A percentile compares a stretch with the other conserved stretches of the same genome.
Evolutionary conservation across 192 early-diverging fungal genomes (phyloP).

Genomic region (Umbelopsis sp.): DNA sequence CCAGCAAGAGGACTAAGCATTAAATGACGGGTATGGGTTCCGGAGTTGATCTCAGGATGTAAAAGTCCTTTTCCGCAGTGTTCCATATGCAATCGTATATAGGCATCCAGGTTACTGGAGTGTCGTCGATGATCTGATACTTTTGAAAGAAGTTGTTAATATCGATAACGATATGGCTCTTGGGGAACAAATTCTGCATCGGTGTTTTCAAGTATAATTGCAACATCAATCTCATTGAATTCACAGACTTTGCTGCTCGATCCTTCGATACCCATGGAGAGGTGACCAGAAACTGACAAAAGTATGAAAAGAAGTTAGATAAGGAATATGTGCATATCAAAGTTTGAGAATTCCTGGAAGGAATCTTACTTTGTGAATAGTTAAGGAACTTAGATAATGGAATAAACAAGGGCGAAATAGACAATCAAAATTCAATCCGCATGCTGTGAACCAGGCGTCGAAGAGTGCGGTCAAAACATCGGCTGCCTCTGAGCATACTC

Average conservation of each 20-base stretch:
- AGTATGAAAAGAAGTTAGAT: not conserved
- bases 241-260: conserved; percentile 1
- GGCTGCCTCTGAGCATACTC: conserved; percentile 1
- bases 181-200: conserved; percentile 13
- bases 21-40: conserved; percentile 4
- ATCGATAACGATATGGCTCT: conserved; percentile 6
- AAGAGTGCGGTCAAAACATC: not conserved
- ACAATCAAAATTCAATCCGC: conserved; percentile 27
- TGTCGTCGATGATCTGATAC: not conserved
- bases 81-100: conserved; percentile 13
- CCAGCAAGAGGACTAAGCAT: conserved; percentile 4
- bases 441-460: conserved; percentile 2
- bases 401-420: conserved; percentile 34
- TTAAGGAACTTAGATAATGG: conserved; percentile 29
- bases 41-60: not conserved
- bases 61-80: not conserved
- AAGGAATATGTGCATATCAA: not conserved
- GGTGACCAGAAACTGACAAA: not conserved
- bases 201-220: not conserved
- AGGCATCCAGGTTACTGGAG: not conserved
- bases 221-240: conserved; percentile 1
- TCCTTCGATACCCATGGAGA: not conserved
- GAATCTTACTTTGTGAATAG: conserved; percentile 28
- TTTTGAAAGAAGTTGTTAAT: conserved; percentile 5
- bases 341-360: no score